Evolutionary conservation across 2,329 filamentous ascomycete genomes (phyloP), one percentile per base, ranked within the genome.

Genomic region (Neonectria hederae): DNA sequence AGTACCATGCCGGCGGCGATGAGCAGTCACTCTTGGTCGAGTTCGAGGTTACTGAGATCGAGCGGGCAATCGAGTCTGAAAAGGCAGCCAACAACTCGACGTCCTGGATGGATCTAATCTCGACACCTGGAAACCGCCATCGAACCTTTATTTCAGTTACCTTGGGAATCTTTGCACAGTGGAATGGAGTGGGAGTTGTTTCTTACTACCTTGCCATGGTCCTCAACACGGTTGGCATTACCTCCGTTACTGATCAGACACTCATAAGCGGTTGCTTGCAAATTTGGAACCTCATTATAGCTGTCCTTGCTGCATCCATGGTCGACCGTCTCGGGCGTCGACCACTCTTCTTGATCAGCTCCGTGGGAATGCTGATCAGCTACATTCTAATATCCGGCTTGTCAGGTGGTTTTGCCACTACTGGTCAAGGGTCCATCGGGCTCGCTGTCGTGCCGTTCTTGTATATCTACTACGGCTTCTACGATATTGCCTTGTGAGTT

Each of bases 161-260:
- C 14, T 26, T 66, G 8, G 64, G 64, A 8, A 19, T 59, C 3
- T 66, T 66, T 24, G 55, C 45, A 5, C 64, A 66, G 22, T 66
- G 64, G 64, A 51, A 52, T 6, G 64, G 64, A 8, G 55, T 63
- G 1, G 57, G 57, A 1, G 43, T 65, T 1, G 63, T 53, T 13
- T 28, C n/a, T 32, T 80, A 79, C 55, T 80, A 79, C 58, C 73
- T 81, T 2, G 76, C 78, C 4, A 71, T 76, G 0, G 78, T 81
- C 69, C 71, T 81, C 5, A 72, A 76, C 9, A 75, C 75, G 5
- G 72, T 80, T 14, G 79, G 78, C 0, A 77, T 81, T 14, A 78
- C 73, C 7, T 74, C 77, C n/a, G 77, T 76, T 2, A 73, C 78
- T 38, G 79, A 78, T 1, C 78, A 80, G 17, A 68, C 63, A 1